Evolutionary conservation across 1,139 yeast species (phyloP), one percentile per base, ranked within the genome.

Genomic region (Yamadazyma atlantica): DNA sequence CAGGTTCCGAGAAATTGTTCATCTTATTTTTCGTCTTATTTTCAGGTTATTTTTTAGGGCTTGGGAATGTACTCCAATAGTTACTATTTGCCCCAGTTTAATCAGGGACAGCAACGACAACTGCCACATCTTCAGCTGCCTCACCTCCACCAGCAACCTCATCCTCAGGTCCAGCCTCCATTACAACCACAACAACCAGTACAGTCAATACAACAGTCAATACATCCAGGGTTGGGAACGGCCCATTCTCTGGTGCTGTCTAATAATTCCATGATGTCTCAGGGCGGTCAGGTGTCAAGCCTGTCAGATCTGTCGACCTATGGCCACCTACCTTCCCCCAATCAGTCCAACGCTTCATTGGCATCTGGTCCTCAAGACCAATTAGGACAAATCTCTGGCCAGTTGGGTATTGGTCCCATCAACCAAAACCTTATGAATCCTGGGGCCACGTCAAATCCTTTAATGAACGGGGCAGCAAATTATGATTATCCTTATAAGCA

Each of bases 241-340:
- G 30, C 30, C 21, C 30, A 28, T 28, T 28, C 30, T 15, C 30
- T 28, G 30, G 21, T 28, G 4, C 30, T 28, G 30, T 28, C 30
- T 9, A 10, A 28, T 11, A 28, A 28, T 11, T 28, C 30, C 7
- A 11, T 28, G n/a, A 28, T 28, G 30, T 28, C 30, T 8, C 30
- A 28, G 12, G 15, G 15, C 8, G 11, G 21, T 16, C 22, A 19
- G 22, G 9, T 19, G 22, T 19, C 22, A 9, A 13, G 9, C 4
- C 19, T 10, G 12, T 28, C 30, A 4, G 30, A 28, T n/a, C 19
- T 7, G 12, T 15, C 30, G 4, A 12, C 29, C 4, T 26, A 11
- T 10, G 13, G 4, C 16, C 4, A 26, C 10, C 9, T 19, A 7
- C 17, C 29, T 7, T 26, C 29, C 4, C 29, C 29, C 13, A 26